Base-by-base conservation (phyloP, 2,329 filamentous ascomycete species). In the Pleurostoma richardsiae region DNA sequence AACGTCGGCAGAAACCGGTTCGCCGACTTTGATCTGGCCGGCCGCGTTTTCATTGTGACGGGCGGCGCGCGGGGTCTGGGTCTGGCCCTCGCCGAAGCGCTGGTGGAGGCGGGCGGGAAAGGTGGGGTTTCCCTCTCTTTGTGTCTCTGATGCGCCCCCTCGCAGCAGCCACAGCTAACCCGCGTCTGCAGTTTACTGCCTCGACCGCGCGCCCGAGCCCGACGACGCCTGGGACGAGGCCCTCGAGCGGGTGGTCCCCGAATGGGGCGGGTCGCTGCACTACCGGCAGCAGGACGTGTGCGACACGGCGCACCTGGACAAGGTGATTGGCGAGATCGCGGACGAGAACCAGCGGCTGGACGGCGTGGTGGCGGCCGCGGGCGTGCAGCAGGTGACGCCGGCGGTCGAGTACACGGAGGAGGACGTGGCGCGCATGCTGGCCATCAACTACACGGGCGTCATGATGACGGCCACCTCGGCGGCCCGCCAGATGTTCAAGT, bases 91-190 rank as follows among this genome's bases (percentile, higher is more conserved):
- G 80, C 85, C 1, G 86, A 91, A 57, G 86, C 83, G 1, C 67
- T 91, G 10, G 71, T 88, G 10, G 86, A 91, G 64, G 86, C 86
- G 28, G 87, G 88, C 26, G 88, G 85, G 28, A 86, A 71, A 53
- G 78, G 79, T 80, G 56, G 42, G 59, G 58, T 39, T 39, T 29
- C 27, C 29, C 33, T 38, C 38, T 11, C 6, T 5, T n/a, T 40
- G 26, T 39, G 29, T 5, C 26, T n/a, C 8, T 45, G 6, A 4
- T 19, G 29, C n/a, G n/a, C n/a, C 30, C 4, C 10, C 30, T 6
- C 11, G 6, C 2, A 29, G 4, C 3, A 7, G 6, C 38, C 29
- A 45, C n/a, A 6, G 28, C 43, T 40, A 11, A 45, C 29, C 7
- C 33, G 29, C 3, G 7, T 19, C 10, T 30, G 19, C 41, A 78